Base-by-base conservation (phyloP, 805 yeast species). In the Kluyveromyces lactis region DNA sequence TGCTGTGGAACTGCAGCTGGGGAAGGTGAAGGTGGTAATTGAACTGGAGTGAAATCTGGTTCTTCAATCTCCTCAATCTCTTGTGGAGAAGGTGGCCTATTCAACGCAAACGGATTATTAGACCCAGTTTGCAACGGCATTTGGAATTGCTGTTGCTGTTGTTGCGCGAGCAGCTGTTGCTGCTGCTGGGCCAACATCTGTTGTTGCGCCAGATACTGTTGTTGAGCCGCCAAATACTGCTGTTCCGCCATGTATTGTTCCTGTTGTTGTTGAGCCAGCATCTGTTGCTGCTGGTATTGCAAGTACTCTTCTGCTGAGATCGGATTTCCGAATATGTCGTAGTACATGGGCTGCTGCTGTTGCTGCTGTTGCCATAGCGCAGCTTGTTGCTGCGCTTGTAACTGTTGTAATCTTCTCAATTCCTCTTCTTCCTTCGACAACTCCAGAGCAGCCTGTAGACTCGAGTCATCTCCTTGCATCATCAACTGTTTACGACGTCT, bases 101-200 rank as follows among this genome's bases (percentile, higher is more conserved):
- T 48, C 38, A 73, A 49, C 1, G 90, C 85, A 58, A 84, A 84
- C 38, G 95, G 95, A 59, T 83, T 84, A 60, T 83, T 82, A 16
- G 84, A 69, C 3, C 87, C 87, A 0, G 89, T 79, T 46, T 73
- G 70, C 48, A 78, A 63, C 4, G 86, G 86, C 43, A 56, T 62
- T 33, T 62, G 71, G 38, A 58, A 66, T 38, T 61, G 63, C 11
- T 27, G 30, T 11, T 27, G 7, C 11, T 27, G 30, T 32, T 57
- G 68, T 55, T 68, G 51, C 59, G 66, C 68, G 37, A 58, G 68
- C 47, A 62, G 50, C 29, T 64, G 60, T 42, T 61, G 64, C 44
- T 39, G 40, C 23, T 45, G 50, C 19, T 42, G 45, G 15, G 32
- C 30, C 10, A 44, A 44, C 41, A 44, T 46, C 36, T 53, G 60